phyloP scores from a whole-genome alignment of 1,139 yeast species.

The Taphrina pruni region DNA sequence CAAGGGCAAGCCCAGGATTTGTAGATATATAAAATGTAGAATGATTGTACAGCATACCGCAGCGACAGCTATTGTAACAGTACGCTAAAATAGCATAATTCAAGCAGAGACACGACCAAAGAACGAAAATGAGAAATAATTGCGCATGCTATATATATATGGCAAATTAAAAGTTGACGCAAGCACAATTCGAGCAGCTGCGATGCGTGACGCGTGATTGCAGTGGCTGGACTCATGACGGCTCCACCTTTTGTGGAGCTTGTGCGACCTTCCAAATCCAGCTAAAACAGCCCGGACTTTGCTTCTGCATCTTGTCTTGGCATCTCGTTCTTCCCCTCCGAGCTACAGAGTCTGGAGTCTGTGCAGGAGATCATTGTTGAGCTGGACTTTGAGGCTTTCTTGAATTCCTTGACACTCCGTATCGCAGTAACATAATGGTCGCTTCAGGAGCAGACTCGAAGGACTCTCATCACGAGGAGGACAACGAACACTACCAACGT shows the following conservation, averaged over 20 bases:
- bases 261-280: neutral
- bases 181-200: neutral
- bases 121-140: neutral
- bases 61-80: conserved; percentile 9
- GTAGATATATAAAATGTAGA: neutral
- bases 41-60: conserved; percentile 2
- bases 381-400: no score
- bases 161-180: no score
- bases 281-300: neutral
- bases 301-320: neutral
- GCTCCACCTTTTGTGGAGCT: neutral
- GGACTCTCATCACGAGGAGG: conserved; percentile 13
- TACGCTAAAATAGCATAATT: conserved; percentile 3
- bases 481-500: conserved; percentile 12
- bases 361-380: no score
- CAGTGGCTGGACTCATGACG: neutral
- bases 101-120: neutral
- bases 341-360: no score
- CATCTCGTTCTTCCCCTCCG: no score
- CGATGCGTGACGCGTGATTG: neutral
- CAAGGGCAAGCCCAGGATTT: conserved; percentile 8
- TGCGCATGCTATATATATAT: no score
- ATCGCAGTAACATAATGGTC: neutral
- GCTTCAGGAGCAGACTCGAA: neutral
- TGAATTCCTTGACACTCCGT: no score